Evolutionary conservation across 1,284 basidiomycete species (phyloP), one percentile per base, ranked within the genome.

Genomic region (Ceratobasidium sp.): DNA sequence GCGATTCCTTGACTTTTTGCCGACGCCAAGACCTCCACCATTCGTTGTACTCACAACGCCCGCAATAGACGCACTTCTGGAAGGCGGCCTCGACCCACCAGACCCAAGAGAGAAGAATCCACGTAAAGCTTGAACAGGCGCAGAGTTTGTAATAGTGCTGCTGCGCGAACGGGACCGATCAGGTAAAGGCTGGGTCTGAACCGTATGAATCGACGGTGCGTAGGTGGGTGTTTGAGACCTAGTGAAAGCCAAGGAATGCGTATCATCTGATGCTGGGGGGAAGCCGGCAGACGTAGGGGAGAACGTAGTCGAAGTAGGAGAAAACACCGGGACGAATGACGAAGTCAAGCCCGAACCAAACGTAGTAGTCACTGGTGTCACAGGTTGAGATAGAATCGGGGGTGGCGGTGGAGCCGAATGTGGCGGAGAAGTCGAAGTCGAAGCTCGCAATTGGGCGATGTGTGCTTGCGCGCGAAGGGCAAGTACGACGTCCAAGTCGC

Each of bases 181-280:
- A 13, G 58, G 70, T 20, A 56, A n/a, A 39, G 33, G 63, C 20
- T 64, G 49, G n/a, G 72, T 63, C 20, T 61, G 72, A 5, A 63
- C 66, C 0, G 70, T 72, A 53, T 72, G 70, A 61, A 72, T 56
- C 40, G 72, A 76, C 18, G 61, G 72, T 13, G 72, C 44, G 51
- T 76, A 76, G 1, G 72, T 76, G 0, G 72, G 72, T 20, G 72
- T 76, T 55, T 76, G 72, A 55, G 72, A 76, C n/a, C 72, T 61
- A 23, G 72, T 66, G 26, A 76, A 76, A 33, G 61, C 72, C 33
- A 76, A 63, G 9, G 72, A 64, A 28, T 55, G 60, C 18, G 49
- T 42, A n/a, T 76, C 72, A 26, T 76, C 72, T 2, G 72, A 76
- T 6, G 60, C 60, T n/a, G 60, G 44, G 39, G 72, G 63, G 23